Evolutionary conservation across 768 basidiomycete genomes (phyloP).

Genomic region (Russula compacta): DNA sequence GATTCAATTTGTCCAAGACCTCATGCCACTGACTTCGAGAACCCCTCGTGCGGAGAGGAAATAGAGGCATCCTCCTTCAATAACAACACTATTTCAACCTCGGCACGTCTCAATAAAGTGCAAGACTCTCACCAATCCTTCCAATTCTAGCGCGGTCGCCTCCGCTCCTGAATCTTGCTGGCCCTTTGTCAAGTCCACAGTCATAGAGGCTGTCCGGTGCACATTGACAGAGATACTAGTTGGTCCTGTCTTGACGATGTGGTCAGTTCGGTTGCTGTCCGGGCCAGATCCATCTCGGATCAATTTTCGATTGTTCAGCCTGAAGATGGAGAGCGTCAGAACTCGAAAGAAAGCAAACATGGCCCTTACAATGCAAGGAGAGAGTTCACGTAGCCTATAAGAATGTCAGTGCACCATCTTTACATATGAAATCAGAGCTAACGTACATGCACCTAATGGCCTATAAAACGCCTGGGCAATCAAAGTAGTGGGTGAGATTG

Average conservation of each 20-base stretch:
- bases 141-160: not conserved
- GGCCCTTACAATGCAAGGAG: slow-evolving; percentile 29
- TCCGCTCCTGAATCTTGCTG: not conserved
- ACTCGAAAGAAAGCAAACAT: no score
- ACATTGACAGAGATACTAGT: no score
- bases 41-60: not conserved
- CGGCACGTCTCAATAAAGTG: not conserved
- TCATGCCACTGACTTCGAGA: not conserved
- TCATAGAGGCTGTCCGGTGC: not conserved
- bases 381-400: slow-evolving; percentile 43
- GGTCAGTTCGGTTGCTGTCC: no score
- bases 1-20: not conserved
- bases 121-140: not conserved
- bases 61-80: not conserved
- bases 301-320: slow-evolving; percentile 6
- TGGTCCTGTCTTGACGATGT: no score
- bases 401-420: not conserved
- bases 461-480: slow-evolving; percentile 44
- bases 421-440: not conserved
- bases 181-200: not conserved
- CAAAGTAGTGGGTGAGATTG: slow-evolving; percentile 36
- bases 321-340: not conserved
- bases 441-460: slow-evolving; percentile 42
- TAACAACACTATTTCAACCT: not conserved
- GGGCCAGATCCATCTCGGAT: not conserved